A percentile compares a stretch with the other conserved stretches of the same genome.
phyloP scores from a whole-genome alignment of 257 asterid species.

The Capsicum chinense region DNA sequence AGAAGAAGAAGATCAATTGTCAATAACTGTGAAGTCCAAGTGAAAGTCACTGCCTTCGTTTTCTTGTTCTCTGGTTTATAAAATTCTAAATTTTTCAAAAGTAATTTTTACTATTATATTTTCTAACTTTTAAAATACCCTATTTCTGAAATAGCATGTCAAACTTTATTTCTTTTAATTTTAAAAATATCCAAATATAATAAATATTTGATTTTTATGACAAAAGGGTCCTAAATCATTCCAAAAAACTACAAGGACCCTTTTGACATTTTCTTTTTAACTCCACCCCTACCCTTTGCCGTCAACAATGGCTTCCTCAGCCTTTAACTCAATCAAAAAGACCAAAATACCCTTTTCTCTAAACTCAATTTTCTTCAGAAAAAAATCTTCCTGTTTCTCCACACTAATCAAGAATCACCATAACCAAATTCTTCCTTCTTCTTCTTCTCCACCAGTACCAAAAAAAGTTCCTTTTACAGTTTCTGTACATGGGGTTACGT shows the following conservation, averaged over 20 bases:
- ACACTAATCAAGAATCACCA: conserved; percentile 49
- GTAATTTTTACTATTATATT: too few relatives aligned
- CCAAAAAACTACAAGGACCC: conserved; percentile 5
- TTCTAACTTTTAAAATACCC: too few relatives aligned
- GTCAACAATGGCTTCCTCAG: conserved; percentile 38
- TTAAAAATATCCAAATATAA: too few relatives aligned
- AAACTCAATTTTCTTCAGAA: conserved; percentile 33
- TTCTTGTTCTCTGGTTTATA: too few relatives aligned
- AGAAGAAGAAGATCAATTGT: too few relatives aligned
- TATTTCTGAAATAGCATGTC: too few relatives aligned
- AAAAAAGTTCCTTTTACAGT: conserved; percentile 73
- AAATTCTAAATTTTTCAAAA: too few relatives aligned
- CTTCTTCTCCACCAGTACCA: conserved; percentile 53
- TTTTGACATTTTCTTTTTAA: neutral
- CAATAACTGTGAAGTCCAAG: too few relatives aligned
- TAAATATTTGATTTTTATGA: too few relatives aligned
- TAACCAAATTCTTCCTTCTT: neutral
- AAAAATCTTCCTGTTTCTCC: conserved; percentile 52
- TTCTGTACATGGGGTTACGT: conserved; percentile 63
- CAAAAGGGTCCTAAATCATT: too few relatives aligned
- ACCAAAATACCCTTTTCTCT: conserved; percentile 32
- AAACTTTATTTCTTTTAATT: too few relatives aligned
- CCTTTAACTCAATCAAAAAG: conserved; percentile 32
- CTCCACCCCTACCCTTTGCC: neutral
- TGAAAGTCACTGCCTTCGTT: too few relatives aligned